These are phyloP conservation scores for Suillus paluster DNA, from an alignment of 768 basidiomycete genomes.

Conservation along the genomic window DNA sequence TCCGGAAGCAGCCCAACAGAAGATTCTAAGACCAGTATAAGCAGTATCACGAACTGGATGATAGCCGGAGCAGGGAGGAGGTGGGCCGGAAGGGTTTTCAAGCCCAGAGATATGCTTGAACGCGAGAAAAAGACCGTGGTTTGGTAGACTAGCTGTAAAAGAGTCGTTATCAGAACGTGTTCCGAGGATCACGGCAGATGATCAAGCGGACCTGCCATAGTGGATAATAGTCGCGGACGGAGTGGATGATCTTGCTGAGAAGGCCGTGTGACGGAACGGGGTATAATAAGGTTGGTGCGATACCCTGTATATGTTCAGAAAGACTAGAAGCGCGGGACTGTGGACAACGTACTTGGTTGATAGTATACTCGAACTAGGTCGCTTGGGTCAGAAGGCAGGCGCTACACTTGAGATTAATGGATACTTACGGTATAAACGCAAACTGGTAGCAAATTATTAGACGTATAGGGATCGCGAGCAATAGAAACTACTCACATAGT, in stretches of 20 bases:
- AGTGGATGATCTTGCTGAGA: slow-evolving; percentile 79
- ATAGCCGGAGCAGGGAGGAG: slow-evolving; percentile 79
- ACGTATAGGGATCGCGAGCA: not conserved
- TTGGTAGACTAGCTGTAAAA: slow-evolving; percentile 75
- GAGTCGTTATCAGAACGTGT: not conserved
- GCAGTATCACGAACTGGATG: slow-evolving; percentile 67
- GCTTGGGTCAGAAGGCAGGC: slow-evolving; percentile 30
- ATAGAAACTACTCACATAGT: slow-evolving; percentile 61
- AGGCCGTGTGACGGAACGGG: slow-evolving; percentile 75
- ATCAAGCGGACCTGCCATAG: slow-evolving; percentile 75
- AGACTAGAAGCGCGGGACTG: not conserved
- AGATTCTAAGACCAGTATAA: slow-evolving; percentile 66
- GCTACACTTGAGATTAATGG: not conserved
- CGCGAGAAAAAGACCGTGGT: slow-evolving; percentile 93
- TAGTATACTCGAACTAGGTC: slow-evolving; percentile 86
- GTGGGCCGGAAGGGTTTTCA: slow-evolving; percentile 74
- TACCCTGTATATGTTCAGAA: slow-evolving; percentile 54
- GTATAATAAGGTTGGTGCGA: slow-evolving; percentile 89
- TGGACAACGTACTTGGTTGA: slow-evolving; percentile 68
- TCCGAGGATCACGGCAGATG: too few relatives aligned
- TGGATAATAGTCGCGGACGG: slow-evolving; percentile 91
- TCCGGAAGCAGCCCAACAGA: slow-evolving; percentile 66
- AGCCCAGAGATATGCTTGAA: slow-evolving; percentile 83
- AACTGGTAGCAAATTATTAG: slow-evolving; percentile 40
- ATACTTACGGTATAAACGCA: slow-evolving; percentile 63